Evolutionary conservation across 2,329 filamentous ascomycete species (phyloP).

Genomic region (Alternaria brassicicola): DNA sequence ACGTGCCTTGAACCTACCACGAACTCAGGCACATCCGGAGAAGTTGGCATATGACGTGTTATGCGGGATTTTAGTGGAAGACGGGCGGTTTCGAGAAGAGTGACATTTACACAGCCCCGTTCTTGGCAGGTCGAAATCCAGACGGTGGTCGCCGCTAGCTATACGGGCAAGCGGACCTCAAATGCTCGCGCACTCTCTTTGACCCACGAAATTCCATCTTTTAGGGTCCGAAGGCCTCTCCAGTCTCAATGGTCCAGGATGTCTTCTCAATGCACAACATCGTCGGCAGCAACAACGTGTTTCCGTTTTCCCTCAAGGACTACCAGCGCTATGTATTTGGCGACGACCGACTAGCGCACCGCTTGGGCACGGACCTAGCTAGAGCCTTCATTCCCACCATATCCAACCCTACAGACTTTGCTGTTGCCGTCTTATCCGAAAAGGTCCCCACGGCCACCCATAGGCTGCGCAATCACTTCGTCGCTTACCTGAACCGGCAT

Average conservation of each 20-base stretch:
- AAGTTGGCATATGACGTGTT: constrained; percentile 10
- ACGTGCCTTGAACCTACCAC: neutral
- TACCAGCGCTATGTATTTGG: constrained; percentile 37
- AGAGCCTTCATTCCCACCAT: constrained; percentile 30
- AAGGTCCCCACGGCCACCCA: constrained; percentile 30
- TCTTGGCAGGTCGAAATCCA: constrained; percentile 16
- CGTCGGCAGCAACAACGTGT: constrained; percentile 17
- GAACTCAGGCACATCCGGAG: neutral
- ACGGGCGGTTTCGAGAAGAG: constrained; percentile 1
- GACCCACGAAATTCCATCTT: constrained; percentile 1
- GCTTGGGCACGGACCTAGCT: constrained; percentile 35
- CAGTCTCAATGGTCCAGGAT: constrained; percentile 28
- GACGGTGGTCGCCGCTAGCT: constrained; percentile 20
- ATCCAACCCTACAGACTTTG: constrained; percentile 22
- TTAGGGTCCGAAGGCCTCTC: neutral
- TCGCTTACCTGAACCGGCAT: constrained; percentile 32
- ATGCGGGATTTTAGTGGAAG: constrained; percentile 17
- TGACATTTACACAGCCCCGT: constrained; percentile 25
- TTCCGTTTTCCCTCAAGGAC: constrained; percentile 29
- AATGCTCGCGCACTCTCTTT: constrained; percentile 17
- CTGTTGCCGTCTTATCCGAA: constrained; percentile 33
- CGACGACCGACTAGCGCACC: constrained; percentile 32
- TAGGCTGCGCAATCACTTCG: constrained; percentile 30
- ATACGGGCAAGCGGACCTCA: constrained; percentile 15
- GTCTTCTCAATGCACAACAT: constrained; percentile 30